Conservation (phyloP, 495 filamentous ascomycete genomes). For the Evansstolkia leycettana region DNA sequence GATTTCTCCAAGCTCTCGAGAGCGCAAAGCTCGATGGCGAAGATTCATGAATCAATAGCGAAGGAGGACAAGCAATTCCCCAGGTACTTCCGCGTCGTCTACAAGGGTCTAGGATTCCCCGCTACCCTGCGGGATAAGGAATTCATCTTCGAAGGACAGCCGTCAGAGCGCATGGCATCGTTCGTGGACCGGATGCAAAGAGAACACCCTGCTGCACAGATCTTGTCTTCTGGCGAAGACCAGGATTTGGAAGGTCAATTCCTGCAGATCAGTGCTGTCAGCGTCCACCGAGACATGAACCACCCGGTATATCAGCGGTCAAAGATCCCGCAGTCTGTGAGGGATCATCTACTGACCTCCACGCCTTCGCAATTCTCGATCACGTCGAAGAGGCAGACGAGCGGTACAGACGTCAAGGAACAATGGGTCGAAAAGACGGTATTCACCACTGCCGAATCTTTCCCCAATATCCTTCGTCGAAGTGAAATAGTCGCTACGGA, state of each 20-base stretch:
- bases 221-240: conserved; percentile 56
- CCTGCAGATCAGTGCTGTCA: conserved; percentile 70
- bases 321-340: conserved; percentile 66
- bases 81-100: conserved; percentile 86
- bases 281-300: conserved; percentile 63
- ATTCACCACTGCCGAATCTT: conserved; percentile 72
- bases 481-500: conserved; percentile 69
- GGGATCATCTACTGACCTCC: conserved; percentile 73
- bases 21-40: conserved; percentile 83
- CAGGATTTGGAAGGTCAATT: conserved; percentile 90
- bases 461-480: conserved; percentile 82
- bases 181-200: conserved; percentile 92
- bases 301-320: conserved; percentile 84
- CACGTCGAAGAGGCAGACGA: conserved; percentile 53
- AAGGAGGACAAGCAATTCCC: conserved; percentile 66
- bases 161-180: conserved; percentile 59
- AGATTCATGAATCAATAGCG: conserved; percentile 76
- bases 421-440: conserved; percentile 80
- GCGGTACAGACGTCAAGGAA: conserved; percentile 48
- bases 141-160: conserved; percentile 77
- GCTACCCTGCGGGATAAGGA: conserved; percentile 72
- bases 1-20: conserved; percentile 88
- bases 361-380: conserved; percentile 62
- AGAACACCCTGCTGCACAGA: conserved; percentile 78
- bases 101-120: conserved; percentile 86